Evolutionary conservation across 768 basidiomycete species (phyloP).

Genomic region (Leccinum fibrillosum): DNA sequence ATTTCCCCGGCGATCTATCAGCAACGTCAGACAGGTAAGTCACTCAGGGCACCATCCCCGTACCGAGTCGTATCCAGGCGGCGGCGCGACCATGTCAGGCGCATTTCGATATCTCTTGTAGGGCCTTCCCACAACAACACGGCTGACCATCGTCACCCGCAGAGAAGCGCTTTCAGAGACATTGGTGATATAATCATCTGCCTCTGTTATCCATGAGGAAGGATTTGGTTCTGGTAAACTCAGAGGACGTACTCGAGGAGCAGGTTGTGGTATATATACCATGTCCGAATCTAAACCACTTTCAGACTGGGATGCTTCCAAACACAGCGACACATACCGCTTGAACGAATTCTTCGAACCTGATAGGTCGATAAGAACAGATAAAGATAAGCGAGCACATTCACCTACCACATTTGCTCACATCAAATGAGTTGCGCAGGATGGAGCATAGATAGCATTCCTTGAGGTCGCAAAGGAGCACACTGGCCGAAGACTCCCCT

Average conservation of each 20-base stretch:
- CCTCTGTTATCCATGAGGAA: slow-evolving; percentile 41
- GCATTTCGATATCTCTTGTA: slow-evolving; percentile 49
- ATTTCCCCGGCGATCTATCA: slow-evolving; percentile 57
- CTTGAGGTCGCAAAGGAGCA: slow-evolving; percentile 46
- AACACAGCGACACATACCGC: slow-evolving; percentile 28
- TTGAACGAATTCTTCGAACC: slow-evolving; percentile 57
- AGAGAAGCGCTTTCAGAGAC: slow-evolving; percentile 38
- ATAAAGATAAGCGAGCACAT: neutral
- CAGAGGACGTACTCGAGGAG: slow-evolving; percentile 52
- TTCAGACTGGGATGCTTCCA: neutral
- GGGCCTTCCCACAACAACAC: slow-evolving; percentile 63
- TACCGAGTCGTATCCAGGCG: slow-evolving; percentile 60
- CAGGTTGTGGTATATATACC: slow-evolving; percentile 67
- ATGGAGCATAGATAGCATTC: slow-evolving; percentile 57
- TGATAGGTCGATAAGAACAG: slow-evolving; percentile 22
- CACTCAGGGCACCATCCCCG: slow-evolving; percentile 18
- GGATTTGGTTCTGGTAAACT: neutral
- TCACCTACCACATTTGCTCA: slow-evolving; percentile 52
- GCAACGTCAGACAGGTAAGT: neutral
- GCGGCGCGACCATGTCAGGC: slow-evolving; percentile 46
- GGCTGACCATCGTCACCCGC: slow-evolving; percentile 54
- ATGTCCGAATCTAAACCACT: slow-evolving; percentile 52
- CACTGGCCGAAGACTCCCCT: slow-evolving; percentile 48
- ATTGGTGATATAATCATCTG: slow-evolving; percentile 59
- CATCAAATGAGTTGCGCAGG: slow-evolving; percentile 56